These are phyloP conservation scores for Zygoascus ofunaensis DNA, from an alignment of 805 yeast genomes.

Conservation along the genomic window DNA sequence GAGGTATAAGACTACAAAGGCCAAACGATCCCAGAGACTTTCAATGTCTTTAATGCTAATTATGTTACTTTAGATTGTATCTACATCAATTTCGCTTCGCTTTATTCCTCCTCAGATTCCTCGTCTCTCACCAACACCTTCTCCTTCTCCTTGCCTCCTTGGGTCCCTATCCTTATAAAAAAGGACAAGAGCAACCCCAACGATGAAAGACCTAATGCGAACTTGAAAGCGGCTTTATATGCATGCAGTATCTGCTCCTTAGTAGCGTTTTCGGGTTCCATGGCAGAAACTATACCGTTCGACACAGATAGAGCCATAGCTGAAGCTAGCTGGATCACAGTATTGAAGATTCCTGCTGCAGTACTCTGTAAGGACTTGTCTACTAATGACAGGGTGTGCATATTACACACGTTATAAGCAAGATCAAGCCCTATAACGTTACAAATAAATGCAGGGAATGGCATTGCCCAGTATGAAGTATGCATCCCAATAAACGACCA, in stretches of 20 bases:
- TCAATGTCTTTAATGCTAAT: too few relatives aligned
- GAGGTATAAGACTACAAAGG: too few relatives aligned
- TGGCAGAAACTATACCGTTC: slow-evolving; percentile 27
- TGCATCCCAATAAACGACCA: slow-evolving; percentile 35
- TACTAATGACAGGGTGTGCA: slow-evolving; percentile 37
- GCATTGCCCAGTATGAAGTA: slow-evolving; percentile 37
- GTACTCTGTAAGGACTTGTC: slow-evolving; percentile 33
- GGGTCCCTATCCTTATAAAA: slow-evolving; percentile 30
- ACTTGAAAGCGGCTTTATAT: slow-evolving; percentile 31
- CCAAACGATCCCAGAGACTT: too few relatives aligned
- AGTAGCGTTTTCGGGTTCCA: slow-evolving; percentile 9
- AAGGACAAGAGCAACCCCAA: slow-evolving; percentile 23
- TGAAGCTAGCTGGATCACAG: slow-evolving; percentile 34
- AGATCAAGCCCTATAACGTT: slow-evolving; percentile 41
- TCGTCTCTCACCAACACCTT: neutral
- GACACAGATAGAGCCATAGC: slow-evolving; percentile 37
- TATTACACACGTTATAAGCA: slow-evolving; percentile 38
- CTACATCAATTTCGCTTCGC: too few relatives aligned
- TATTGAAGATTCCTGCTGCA: slow-evolving; percentile 44
- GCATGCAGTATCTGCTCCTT: slow-evolving; percentile 25
- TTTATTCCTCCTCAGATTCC: neutral
- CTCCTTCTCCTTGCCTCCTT: slow-evolving; percentile 5
- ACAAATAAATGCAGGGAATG: slow-evolving; percentile 36
- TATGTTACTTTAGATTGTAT: too few relatives aligned
- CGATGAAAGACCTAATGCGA: slow-evolving; percentile 31